Evolutionary conservation across 768 basidiomycete species (phyloP).

Genomic region (Leccinum boreale): DNA sequence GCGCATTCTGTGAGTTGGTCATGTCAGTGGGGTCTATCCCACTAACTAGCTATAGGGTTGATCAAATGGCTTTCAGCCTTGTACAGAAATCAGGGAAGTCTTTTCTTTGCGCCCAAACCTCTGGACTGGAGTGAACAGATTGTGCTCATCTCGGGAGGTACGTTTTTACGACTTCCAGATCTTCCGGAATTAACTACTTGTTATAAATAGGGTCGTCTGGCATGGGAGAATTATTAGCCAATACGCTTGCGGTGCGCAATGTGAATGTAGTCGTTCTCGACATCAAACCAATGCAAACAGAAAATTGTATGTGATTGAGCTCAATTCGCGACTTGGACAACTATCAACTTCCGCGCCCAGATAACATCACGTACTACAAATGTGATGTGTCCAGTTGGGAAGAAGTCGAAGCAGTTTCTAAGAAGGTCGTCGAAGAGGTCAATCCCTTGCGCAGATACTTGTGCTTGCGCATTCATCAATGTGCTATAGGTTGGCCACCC

Average conservation of each 20-base stretch:
- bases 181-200: not conserved
- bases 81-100: constrained; percentile 71
- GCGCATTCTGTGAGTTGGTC: constrained; percentile 59
- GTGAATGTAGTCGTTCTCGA: constrained; percentile 86
- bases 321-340: not conserved
- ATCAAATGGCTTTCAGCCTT: constrained; percentile 67
- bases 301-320: constrained; percentile 56
- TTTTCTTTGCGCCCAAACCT: constrained; percentile 55
- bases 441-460: constrained; percentile 4
- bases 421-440: constrained; percentile 76
- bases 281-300: constrained; percentile 69
- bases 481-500: constrained; percentile 71
- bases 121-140: constrained; percentile 89
- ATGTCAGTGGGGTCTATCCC: not conserved
- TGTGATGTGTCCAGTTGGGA: constrained; percentile 92
- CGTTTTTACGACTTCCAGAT: constrained; percentile 13
- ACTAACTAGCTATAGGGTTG: constrained; percentile 46
- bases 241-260: constrained; percentile 79
- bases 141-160: constrained; percentile 89
- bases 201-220: constrained; percentile 73
- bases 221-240: constrained; percentile 82
- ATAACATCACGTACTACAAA: constrained; percentile 80
- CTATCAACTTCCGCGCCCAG: constrained; percentile 34
- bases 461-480: not conserved
- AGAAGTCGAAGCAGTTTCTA: constrained; percentile 74